phyloP scores from a whole-genome alignment of 1,284 basidiomycete species.

The Entoloma clypeatum region DNA sequence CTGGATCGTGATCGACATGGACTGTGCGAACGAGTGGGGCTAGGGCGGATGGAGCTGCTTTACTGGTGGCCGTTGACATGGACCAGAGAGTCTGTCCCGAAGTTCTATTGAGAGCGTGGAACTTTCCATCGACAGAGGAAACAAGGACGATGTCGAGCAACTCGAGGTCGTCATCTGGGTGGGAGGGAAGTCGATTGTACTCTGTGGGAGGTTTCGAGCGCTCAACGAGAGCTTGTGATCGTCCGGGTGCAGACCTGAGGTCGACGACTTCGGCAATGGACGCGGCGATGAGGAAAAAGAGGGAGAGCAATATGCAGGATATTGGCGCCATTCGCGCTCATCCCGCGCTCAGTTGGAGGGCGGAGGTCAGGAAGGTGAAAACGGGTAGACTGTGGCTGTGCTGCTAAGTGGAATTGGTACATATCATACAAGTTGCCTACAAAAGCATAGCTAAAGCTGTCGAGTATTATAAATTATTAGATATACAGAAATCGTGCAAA shows the following conservation, averaged over 20 bases:
- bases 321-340: conserved; percentile 29
- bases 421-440: neutral
- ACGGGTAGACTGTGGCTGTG: no score
- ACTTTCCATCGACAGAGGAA: conserved; percentile 86
- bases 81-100: conserved; percentile 80
- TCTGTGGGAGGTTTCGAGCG: conserved; percentile 16
- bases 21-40: conserved; percentile 69
- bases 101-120: conserved; percentile 82
- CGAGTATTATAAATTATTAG: conserved; percentile 40
- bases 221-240: conserved; percentile 23
- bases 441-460: conserved; percentile 12
- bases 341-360: conserved; percentile 19
- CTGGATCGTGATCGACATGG: conserved; percentile 53
- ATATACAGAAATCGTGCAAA: conserved; percentile 35
- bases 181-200: conserved; percentile 20
- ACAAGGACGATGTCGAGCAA: conserved; percentile 78
- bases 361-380: no score
- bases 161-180: conserved; percentile 40
- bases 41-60: conserved; percentile 47
- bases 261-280: conserved; percentile 27
- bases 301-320: conserved; percentile 20
- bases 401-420: neutral
- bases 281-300: conserved; percentile 21
- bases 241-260: conserved; percentile 16
- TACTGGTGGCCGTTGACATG: conserved; percentile 54